These are phyloP conservation scores for Beauveria varroae DNA, from an alignment of 2,329 filamentous ascomycete species.

Conservation along the genomic window DNA sequence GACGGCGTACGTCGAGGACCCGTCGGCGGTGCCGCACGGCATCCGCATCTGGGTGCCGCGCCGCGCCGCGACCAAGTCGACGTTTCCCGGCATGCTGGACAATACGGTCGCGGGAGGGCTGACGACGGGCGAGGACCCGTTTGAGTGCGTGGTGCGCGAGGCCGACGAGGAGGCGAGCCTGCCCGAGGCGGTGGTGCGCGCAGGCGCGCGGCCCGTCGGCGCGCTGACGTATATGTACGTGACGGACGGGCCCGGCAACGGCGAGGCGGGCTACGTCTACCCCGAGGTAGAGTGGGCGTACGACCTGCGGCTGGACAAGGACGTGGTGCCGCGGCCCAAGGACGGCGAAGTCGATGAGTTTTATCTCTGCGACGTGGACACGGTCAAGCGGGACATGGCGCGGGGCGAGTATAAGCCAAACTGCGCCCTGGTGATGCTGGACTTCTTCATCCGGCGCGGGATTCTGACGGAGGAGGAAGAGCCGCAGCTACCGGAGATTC, in stretches of 20 bases:
- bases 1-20: constrained; percentile 57
- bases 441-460: constrained; percentile 84
- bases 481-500: constrained; percentile 68
- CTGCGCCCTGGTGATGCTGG: constrained; percentile 73
- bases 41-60: constrained; percentile 80
- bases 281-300: constrained; percentile 91
- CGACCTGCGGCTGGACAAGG: constrained; percentile 68
- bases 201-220: constrained; percentile 51
- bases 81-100: constrained; percentile 87
- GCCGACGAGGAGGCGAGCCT: constrained; percentile 83
- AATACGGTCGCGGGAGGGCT: constrained; percentile 84
- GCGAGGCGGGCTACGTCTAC: constrained; percentile 74
- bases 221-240: constrained; percentile 81
- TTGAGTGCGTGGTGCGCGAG: constrained; percentile 79
- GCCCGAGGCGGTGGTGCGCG: constrained; percentile 59
- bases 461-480: constrained; percentile 75
- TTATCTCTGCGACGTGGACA: constrained; percentile 65
- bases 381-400: constrained; percentile 63
- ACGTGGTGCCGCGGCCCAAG: constrained; percentile 64
- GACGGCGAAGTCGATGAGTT: constrained; percentile 90
- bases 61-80: constrained; percentile 69
- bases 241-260: constrained; percentile 66
- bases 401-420: constrained; percentile 86
- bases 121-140: constrained; percentile 69
- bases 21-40: constrained; percentile 34